Evolutionary conservation across 2,329 filamentous ascomycete genomes (phyloP), one percentile per base, ranked within the genome.

Genomic region (Xylariaceae sp.): DNA sequence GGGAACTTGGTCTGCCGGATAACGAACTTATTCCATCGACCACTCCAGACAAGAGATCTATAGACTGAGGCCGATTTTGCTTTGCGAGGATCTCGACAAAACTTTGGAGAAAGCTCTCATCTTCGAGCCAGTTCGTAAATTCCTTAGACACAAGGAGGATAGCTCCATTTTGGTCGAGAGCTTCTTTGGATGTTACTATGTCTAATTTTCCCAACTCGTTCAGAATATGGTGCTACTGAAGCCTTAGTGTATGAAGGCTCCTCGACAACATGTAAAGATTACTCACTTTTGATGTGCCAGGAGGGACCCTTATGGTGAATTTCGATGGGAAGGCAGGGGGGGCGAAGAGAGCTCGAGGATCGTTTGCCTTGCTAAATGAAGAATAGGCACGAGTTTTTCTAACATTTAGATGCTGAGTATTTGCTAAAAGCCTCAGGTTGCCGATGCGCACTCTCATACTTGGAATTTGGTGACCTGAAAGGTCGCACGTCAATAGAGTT

Each of bases 11-110:
- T 14, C 58, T 55, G 36, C 58, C 53, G 23, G 60, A 59, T 14
- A 60, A 58, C 19, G 54, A 48, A 19, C 70, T 63, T 23, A 85
- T 62, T 7, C 74, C 70, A 57, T 84, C 80, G 22, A 82, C 73
- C 4, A 80, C 74, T 11, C 75, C 82, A 20, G 68, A 67, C 12
- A 84, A 52, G 6, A 82, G 64, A 49, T 75, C 66, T 25, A 79
- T 64, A 20, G 67, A 55, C 4, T 48, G 44, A 21, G 25, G 12
- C 14, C 44, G 27, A 6, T n/a, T 12, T 12, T 17, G 34, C n/a
- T 40, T 37, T 39, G 40, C 38, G 14, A 72, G 54, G 12, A 71
- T 45, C n/a, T n/a, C n/a, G n/a, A n/a, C n/a, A n/a, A n/a, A n/a
- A 4, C 44, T 42, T 0, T 61, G 53, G 58, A 75, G 68, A 48